Evolutionary conservation across 2,329 filamentous ascomycete species (phyloP).

Genomic region (Nothopassalora personata): DNA sequence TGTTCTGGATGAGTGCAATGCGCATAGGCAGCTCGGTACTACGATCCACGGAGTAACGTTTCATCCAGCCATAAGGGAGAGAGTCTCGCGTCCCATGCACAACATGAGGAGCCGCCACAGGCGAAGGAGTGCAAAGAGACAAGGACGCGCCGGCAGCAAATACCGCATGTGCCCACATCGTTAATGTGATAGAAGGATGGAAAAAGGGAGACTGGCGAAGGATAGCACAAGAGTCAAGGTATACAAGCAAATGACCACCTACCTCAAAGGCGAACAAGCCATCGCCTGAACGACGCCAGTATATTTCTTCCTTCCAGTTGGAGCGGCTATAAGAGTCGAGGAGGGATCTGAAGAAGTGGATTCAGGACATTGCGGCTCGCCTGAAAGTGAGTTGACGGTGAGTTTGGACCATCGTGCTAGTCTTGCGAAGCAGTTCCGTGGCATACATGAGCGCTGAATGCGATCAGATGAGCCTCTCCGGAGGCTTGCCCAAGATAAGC

Average conservation of each 20-base stretch:
- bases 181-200: neutral
- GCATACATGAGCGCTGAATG: too few relatives aligned
- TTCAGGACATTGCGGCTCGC: too few relatives aligned
- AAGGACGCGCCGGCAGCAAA: conserved; percentile 9
- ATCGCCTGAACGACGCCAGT: too few relatives aligned
- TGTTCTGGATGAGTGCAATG: conserved; percentile 33
- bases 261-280: too few relatives aligned
- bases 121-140: conserved; percentile 19
- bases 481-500: neutral
- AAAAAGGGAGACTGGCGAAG: neutral
- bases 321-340: too few relatives aligned
- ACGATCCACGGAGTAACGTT: conserved; percentile 23
- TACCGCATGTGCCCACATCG: conserved; percentile 3
- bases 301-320: too few relatives aligned
- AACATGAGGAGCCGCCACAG: conserved; percentile 20
- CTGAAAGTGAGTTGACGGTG: too few relatives aligned
- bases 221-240: neutral
- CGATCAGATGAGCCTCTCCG: neutral
- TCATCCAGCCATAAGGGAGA: conserved; percentile 28
- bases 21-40: conserved; percentile 31
- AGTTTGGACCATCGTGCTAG: neutral
- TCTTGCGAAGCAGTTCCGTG: too few relatives aligned
- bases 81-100: conserved; percentile 30
- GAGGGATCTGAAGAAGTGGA: too few relatives aligned
- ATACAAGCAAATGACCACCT: neutral